Conservation (phyloP, 805 yeast species). For the Ascoidea rubescens region DNA sequence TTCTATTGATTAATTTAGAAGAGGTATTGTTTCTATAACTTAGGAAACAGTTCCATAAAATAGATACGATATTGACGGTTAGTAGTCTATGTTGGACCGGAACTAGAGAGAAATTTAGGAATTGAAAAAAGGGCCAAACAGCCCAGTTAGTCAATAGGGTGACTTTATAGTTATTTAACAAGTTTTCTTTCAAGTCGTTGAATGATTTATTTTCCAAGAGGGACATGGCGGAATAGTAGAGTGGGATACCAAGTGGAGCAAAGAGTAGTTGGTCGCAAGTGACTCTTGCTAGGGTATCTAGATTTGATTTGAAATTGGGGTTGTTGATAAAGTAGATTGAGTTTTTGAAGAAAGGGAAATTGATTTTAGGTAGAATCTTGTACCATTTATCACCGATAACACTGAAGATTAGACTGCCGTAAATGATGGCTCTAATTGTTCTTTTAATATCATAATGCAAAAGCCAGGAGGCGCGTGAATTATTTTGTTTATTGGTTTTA, state of each 20-base stretch:
- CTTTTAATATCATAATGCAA: constrained; percentile 31
- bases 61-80: constrained; percentile 55
- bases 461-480: neutral
- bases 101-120: constrained; percentile 58
- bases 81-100: constrained; percentile 61
- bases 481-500: neutral
- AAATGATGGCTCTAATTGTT: constrained; percentile 48
- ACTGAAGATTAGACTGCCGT: constrained; percentile 65
- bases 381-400: constrained; percentile 70
- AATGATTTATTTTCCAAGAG: constrained; percentile 40
- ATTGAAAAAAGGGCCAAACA: constrained; percentile 86
- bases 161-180: constrained; percentile 41
- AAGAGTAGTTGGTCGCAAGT: constrained; percentile 58
- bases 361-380: constrained; percentile 29
- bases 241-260: constrained; percentile 68
- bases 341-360: constrained; percentile 19
- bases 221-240: constrained; percentile 58
- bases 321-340: constrained; percentile 3
- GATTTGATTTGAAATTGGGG: neutral
- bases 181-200: constrained; percentile 25
- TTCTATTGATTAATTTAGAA: neutral
- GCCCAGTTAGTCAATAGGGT: constrained; percentile 67
- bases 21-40: constrained; percentile 34
- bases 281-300: constrained; percentile 25
- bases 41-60: constrained; percentile 76